Evolutionary conservation across 148 eudicot genomes (phyloP).

Genomic region (Camellia japonica): DNA sequence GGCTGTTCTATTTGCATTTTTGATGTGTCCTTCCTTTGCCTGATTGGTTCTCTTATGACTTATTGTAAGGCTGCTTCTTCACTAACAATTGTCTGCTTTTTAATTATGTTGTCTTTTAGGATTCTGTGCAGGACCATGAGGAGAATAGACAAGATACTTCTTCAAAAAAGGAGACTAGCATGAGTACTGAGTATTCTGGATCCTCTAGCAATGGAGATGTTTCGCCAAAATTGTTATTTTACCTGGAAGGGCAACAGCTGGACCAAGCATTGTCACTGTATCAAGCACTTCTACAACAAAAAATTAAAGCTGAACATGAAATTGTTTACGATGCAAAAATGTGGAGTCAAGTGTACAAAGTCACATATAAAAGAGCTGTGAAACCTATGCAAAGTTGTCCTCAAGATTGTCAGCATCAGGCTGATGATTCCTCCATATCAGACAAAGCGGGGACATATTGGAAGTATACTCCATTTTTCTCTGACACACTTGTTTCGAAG

Average conservation of each 20-base stretch:
- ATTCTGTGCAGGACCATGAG: constrained; percentile 39
- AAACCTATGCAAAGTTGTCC: constrained; percentile 24
- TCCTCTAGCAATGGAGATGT: constrained; percentile 29
- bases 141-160: constrained; percentile 32
- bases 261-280: constrained; percentile 55
- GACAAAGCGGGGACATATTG: constrained; percentile 24
- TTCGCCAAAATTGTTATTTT: constrained; percentile 56
- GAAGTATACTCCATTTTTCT: constrained; percentile 42
- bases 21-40: neutral
- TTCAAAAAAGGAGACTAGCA: constrained; percentile 32
- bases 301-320: constrained; percentile 40
- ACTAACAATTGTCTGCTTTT: neutral
- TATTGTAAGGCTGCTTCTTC: neutral
- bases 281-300: constrained; percentile 63
- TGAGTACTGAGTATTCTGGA: constrained; percentile 25
- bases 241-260: constrained; percentile 61
- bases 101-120: constrained; percentile 29
- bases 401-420: constrained; percentile 9
- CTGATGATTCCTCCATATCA: constrained; percentile 19
- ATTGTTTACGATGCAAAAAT: constrained; percentile 33
- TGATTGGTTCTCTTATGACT: neutral
- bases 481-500: constrained; percentile 34
- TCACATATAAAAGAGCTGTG: constrained; percentile 51
- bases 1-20: neutral
- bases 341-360: constrained; percentile 59